Evolutionary conservation across 805 yeast species (phyloP).

Genomic region (Wickerhamiella occidentalis): DNA sequence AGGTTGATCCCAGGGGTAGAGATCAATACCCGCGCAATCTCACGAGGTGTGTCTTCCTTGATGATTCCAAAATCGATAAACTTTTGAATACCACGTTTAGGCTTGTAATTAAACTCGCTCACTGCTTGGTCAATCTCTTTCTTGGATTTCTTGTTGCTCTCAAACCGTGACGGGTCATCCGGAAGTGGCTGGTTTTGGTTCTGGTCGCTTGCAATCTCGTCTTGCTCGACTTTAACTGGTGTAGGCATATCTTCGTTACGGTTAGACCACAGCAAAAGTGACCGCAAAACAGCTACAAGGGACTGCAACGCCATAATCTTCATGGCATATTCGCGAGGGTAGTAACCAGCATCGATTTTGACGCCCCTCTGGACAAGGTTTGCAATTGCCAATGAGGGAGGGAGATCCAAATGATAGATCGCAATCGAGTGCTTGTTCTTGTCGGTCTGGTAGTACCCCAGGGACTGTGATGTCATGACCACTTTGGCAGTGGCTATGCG

Average conservation of each 20-base stretch:
- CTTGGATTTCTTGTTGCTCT: constrained; percentile 68
- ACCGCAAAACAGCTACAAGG: constrained; percentile 67
- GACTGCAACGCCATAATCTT: constrained; percentile 72
- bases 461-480: constrained; percentile 59
- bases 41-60: constrained; percentile 43
- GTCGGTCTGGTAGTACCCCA: constrained; percentile 40
- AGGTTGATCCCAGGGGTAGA: constrained; percentile 65
- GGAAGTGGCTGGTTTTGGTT: neutral
- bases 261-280: constrained; percentile 80
- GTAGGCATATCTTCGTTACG: constrained; percentile 31
- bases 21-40: constrained; percentile 64
- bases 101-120: constrained; percentile 68
- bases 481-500: constrained; percentile 57
- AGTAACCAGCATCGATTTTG: constrained; percentile 18
- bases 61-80: constrained; percentile 57
- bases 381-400: constrained; percentile 65
- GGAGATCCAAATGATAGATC: constrained; percentile 58
- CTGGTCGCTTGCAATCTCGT: neutral
- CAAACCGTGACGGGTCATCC: constrained; percentile 78
- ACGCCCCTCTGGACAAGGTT: constrained; percentile 37
- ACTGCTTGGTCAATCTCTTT: constrained; percentile 69
- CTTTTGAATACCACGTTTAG: constrained; percentile 61
- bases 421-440: constrained; percentile 45
- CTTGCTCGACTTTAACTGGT: neutral
- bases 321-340: constrained; percentile 70